Evolutionary conservation across 148 eudicot species (phyloP).

Genomic region (Silene conica): DNA sequence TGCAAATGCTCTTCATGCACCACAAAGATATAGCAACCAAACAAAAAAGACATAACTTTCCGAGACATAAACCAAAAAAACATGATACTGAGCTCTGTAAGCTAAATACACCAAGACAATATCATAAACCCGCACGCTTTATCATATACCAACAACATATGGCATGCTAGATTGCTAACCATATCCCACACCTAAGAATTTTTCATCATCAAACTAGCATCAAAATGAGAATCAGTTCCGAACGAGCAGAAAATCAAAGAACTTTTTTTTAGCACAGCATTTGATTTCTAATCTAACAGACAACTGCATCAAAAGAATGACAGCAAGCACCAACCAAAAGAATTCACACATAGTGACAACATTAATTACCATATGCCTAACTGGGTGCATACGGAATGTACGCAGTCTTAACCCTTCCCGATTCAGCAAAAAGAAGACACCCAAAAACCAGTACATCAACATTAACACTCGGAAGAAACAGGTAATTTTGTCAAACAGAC

Average conservation of each 20-base stretch:
- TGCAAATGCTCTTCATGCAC: too few relatives aligned
- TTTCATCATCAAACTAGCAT: conserved; percentile 5
- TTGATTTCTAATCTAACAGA: not conserved
- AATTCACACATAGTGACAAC: not conserved
- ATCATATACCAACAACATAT: not conserved
- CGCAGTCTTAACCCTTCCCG: too few relatives aligned
- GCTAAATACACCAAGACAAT: too few relatives aligned
- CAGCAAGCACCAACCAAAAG: not conserved
- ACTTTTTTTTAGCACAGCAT: not conserved
- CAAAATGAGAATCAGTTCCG: not conserved
- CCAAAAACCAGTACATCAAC: not conserved
- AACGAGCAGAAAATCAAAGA: not conserved
- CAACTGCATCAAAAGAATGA: not conserved
- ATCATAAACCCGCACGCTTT: too few relatives aligned
- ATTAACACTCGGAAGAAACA: too few relatives aligned
- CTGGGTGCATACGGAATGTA: too few relatives aligned
- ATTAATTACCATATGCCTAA: not conserved
- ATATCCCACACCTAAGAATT: not conserved
- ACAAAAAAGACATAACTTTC: too few relatives aligned
- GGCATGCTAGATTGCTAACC: not conserved
- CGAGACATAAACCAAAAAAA: too few relatives aligned
- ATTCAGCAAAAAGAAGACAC: not conserved
- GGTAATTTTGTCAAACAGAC: too few relatives aligned
- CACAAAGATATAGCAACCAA: too few relatives aligned
- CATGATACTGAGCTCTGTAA: too few relatives aligned